Evolutionary conservation across 495 filamentous ascomycete genomes (phyloP), one percentile per base, ranked within the genome.

Genomic region (Choiromyces venosus): DNA sequence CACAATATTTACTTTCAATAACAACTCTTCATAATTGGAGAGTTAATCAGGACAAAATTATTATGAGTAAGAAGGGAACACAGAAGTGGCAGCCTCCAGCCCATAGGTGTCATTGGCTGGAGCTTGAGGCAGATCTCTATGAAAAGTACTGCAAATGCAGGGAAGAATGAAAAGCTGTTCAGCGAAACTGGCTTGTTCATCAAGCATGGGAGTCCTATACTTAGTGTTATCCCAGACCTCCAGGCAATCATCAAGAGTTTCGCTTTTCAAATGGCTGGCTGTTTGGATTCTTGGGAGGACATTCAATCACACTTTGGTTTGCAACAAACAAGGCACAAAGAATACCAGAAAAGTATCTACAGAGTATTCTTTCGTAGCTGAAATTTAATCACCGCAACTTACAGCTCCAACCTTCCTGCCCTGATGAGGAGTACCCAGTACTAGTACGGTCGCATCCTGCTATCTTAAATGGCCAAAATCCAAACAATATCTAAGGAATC

Each of bases 101-200:
- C 9, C 16, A 44, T 44, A n/a, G 14, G 18, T 66, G 38, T 18
- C 38, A 5, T 18, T 72, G 70, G 70, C 70, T 37, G 19, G 64
- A 72, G 6, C 8, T 72, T n/a, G 70, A 72, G 18, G 38, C 33
- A 52, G 29, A 1, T 5, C 19, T 72, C 16, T 72, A 72, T 44
- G 52, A 36, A 4, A 16, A 25, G 4, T 72, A 67, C 37, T 37
- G 29, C 21, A 40, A 44, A 19, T 4, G 16, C 18, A 19, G 40
- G 14, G 16, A 44, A 19, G 40, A 44, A 19, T 12, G 40, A 19
- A 44, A 44, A 9, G 40, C 40, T 19, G 40, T 44, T 9, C 4
- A 18, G 16, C 18, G 16, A 12, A 44, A 8, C 1, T 44, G 40
- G 16, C 40, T 44, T 9, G 8, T 12, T 8, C 40, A 5, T 19